These are phyloP conservation scores for Colletotrichum paranaense DNA, from an alignment of 2,329 filamentous ascomycete species.

Conservation along the genomic window DNA sequence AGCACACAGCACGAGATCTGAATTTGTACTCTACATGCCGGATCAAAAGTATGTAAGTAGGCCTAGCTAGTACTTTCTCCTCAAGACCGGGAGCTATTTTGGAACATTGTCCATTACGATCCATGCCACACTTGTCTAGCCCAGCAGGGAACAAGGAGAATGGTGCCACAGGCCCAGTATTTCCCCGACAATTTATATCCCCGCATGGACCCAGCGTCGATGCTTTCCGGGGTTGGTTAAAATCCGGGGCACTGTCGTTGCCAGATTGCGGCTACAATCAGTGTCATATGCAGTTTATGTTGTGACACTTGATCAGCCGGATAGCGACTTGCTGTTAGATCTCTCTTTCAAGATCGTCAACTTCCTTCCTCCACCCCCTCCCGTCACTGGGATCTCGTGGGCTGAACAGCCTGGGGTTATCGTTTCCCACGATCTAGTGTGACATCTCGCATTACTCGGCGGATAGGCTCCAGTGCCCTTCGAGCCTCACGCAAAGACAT, in stretches of 20 bases:
- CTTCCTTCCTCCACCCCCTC: background rate
- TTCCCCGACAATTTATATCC: conserved; percentile 14
- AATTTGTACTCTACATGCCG: background rate
- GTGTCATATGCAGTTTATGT: background rate
- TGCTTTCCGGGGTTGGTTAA: conserved; percentile 2
- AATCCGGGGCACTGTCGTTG: conserved; percentile 15
- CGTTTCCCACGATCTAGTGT: background rate
- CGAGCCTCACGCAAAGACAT: background rate
- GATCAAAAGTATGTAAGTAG: fast-evolving
- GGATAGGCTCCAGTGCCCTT: background rate
- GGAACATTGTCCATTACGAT: too few species aligned
- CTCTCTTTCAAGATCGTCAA: background rate
- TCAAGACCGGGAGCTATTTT: background rate
- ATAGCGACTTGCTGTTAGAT: background rate
- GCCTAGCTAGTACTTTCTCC: background rate
- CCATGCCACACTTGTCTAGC: too few species aligned
- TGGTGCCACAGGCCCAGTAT: conserved; percentile 16
- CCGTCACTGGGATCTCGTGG: background rate
- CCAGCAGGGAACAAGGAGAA: background rate
- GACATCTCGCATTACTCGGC: background rate
- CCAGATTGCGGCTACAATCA: background rate
- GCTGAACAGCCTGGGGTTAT: background rate
- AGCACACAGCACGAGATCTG: background rate
- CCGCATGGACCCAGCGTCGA: conserved; percentile 18
- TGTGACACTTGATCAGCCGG: background rate